These are phyloP conservation scores for Melanopsichium pennsylvanicum DNA, from an alignment of 1,284 basidiomycete species.

Conservation along the genomic window DNA sequence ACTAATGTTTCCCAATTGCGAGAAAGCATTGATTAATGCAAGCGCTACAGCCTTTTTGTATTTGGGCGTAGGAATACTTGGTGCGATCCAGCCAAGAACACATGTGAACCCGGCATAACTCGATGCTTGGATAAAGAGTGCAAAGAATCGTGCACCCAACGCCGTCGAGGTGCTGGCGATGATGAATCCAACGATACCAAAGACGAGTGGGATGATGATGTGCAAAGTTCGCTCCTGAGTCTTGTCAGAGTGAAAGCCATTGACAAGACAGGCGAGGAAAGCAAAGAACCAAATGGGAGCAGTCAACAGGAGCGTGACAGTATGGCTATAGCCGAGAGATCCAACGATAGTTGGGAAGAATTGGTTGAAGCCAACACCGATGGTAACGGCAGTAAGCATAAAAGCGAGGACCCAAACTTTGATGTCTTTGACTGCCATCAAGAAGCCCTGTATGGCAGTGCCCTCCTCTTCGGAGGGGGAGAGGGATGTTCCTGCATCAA, in stretches of 20 bases:
- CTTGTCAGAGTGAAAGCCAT: constrained; percentile 53
- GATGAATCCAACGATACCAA: constrained; percentile 56
- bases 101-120: constrained; percentile 48
- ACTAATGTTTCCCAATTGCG: constrained; percentile 67
- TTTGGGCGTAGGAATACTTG: constrained; percentile 44
- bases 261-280: constrained; percentile 45
- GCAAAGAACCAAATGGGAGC: constrained; percentile 54
- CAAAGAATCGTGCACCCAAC: constrained; percentile 46
- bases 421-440: constrained; percentile 44
- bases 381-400: constrained; percentile 38
- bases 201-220: constrained; percentile 35
- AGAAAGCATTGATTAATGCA: constrained; percentile 66
- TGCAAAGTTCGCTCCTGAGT: constrained; percentile 43
- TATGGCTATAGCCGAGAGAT: constrained; percentile 45
- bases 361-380: constrained; percentile 38
- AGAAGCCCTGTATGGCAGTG: constrained; percentile 68
- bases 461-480: constrained; percentile 29
- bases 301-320: constrained; percentile 48
- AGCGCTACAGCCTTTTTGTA: constrained; percentile 52
- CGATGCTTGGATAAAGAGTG: constrained; percentile 47
- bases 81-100: constrained; percentile 51
- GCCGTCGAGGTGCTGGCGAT: constrained; percentile 37
- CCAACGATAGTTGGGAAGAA: constrained; percentile 65
- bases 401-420: constrained; percentile 48
- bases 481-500: constrained; percentile 75